A percentile compares a stretch with the other conserved stretches of the same genome.
These are phyloP conservation scores for Phlyctochytrium bullatum DNA, from an alignment of 192 early-diverging fungal genomes.

Conservation along the genomic window DNA sequence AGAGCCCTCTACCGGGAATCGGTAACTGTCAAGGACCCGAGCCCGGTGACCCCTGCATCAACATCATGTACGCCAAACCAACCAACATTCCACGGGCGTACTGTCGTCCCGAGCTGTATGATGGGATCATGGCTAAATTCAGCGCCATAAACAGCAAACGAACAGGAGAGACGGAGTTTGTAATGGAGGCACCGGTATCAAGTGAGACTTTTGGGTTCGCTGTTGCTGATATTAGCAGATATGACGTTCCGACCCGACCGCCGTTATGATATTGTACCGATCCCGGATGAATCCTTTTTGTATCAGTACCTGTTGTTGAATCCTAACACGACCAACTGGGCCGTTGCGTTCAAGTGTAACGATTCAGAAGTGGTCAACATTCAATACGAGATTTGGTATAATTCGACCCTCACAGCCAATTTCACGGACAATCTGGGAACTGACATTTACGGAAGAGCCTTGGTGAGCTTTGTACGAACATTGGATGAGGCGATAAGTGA, in stretches of 20 bases:
- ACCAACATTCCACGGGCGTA: background rate
- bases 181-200: background rate
- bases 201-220: too few species aligned
- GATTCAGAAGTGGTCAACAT: conserved; percentile 41
- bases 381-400: conserved; percentile 70
- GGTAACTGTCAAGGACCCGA: conserved; percentile 36
- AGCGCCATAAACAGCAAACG: conserved; percentile 34
- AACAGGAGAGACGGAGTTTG: conserved; percentile 18
- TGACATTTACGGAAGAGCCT: conserved; percentile 43
- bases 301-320: conserved; percentile 59
- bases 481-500: conserved; percentile 64
- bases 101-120: background rate
- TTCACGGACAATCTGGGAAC: conserved; percentile 54
- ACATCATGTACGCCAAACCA: conserved; percentile 47
- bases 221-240: conserved; percentile 8
- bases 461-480: conserved; percentile 51
- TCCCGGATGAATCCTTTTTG: conserved; percentile 49
- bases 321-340: conserved; percentile 60
- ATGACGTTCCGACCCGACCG: conserved; percentile 21
- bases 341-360: conserved; percentile 29
- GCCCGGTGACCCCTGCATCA: conserved; percentile 50
- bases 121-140: conserved; percentile 39
- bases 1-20: background rate
- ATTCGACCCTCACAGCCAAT: conserved; percentile 47
- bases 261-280: conserved; percentile 50